A percentile compares a stretch with the other conserved stretches of the same genome.
These are phyloP conservation scores for Phytophthora sp. DNA, from an alignment of 352 stramenopile species.

Conservation along the genomic window DNA sequence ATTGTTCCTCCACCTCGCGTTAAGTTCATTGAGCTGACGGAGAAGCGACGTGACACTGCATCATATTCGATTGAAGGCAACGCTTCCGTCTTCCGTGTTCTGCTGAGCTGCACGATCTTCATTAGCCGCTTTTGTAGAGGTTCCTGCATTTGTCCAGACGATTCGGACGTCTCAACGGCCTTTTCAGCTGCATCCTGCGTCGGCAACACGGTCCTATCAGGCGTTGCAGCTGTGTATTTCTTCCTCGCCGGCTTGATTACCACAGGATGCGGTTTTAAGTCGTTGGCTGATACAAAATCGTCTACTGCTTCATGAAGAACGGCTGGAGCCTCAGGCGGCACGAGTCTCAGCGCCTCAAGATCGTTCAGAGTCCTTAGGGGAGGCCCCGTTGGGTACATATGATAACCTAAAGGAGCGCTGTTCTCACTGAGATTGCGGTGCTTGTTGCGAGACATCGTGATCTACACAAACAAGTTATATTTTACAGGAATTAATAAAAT, in stretches of 20 bases:
- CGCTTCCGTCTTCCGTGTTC: conserved; percentile 9
- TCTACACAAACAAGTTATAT: conserved; percentile 23
- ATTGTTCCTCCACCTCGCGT: conserved; percentile 10
- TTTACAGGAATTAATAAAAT: background rate
- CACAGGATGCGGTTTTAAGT: no score
- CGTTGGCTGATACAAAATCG: conserved; percentile 12
- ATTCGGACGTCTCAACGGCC: no score
- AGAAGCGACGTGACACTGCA: conserved; percentile 53
- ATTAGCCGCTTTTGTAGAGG: conserved; percentile 18
- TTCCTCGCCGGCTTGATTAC: no score
- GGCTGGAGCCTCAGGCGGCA: conserved; percentile 29
- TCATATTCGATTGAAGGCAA: conserved; percentile 4
- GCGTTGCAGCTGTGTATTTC: no score
- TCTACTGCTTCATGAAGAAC: conserved; percentile 10
- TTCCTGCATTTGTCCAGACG: no score
- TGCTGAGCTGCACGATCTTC: conserved; percentile 34
- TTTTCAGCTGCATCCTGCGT: background rate
- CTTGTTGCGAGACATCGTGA: conserved; percentile 34
- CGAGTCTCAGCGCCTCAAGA: conserved; percentile 29
- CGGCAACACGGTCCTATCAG: background rate
- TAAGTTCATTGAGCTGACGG: conserved; percentile 47
- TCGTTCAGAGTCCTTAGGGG: conserved; percentile 10
- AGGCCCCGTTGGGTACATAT: conserved; percentile 12
- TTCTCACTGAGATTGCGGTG: conserved; percentile 48
- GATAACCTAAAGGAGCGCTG: conserved; percentile 30